Base-by-base conservation (phyloP, 129 eudicot species). In the Ambrosia artemisiifolia region DNA sequence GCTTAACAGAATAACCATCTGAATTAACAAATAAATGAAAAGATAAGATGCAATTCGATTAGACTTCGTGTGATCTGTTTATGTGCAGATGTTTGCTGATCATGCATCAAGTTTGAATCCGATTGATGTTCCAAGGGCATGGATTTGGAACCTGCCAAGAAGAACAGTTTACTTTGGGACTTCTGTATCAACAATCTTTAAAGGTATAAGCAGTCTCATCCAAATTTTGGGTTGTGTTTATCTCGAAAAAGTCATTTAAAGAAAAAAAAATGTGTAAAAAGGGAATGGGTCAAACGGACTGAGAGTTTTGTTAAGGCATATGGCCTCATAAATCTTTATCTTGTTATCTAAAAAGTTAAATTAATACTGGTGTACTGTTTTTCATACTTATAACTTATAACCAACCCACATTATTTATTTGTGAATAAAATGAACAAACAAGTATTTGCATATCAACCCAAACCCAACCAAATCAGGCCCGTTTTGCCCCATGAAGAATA, bases 151-250 rank as follows among this genome's bases (percentile, higher is more conserved):
- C 62, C 78, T 94, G 50, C 84, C 88, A 16, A 82, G 96, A 75
- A 73, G 96, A 69, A 94, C 88, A 12, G 97, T 94, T 14, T 94
- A 75, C 77, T 94, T 90, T 76, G 99, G 99, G 63, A 87, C 97
- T 56, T 88, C 96, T n/a, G 90, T 94, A 62, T 65, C 97, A 19
- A 82, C 91, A 63, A 94, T 90, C 62, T 90, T 86, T 33, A 90
- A 79, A 83, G 99, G 99, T 94, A 83, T 19, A n/a, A 30, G 17
- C 36, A 75, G 20, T 65, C 42, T 11, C 13, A 17, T 18, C 50
- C 33, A 13, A 74, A 55, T 12, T 55, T 55, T 55, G 63, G 16
- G 38, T 2, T 60, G 11, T 32, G 11, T 60, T 13, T 30, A 32
- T 6, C 65, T 30, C 65, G 14, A 32, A 33, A 13, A 36, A 16